phyloP scores from a whole-genome alignment of 495 filamentous ascomycete genomes.

The Acidiella bohemica region DNA sequence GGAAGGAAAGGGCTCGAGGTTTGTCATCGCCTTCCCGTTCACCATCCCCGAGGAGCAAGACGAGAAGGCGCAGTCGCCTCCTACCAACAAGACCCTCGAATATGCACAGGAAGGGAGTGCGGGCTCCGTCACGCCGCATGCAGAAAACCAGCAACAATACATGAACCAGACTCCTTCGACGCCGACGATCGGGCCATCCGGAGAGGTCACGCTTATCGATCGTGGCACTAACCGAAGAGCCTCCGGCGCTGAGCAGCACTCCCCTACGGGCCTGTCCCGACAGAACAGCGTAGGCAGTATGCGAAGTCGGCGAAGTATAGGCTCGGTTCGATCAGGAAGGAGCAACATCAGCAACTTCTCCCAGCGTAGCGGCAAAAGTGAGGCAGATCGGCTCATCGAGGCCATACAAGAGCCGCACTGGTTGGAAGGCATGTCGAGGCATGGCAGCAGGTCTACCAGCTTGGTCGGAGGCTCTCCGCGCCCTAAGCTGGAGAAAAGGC shows the following conservation, averaged over 20 bases:
- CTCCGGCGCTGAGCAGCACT: not conserved
- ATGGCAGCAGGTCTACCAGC: not conserved
- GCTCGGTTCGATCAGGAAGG: slow-evolving; percentile 40
- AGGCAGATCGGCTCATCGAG: slow-evolving; percentile 62
- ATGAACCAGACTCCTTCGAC: slow-evolving; percentile 19
- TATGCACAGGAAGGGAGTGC: slow-evolving; percentile 1
- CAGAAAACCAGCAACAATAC: too few relatives aligned
- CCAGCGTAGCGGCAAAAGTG: slow-evolving; percentile 42
- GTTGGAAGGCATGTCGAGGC: slow-evolving; percentile 22
- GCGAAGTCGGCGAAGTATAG: slow-evolving; percentile 31
- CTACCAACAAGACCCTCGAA: too few relatives aligned
- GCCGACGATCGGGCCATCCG: slow-evolving; percentile 28
- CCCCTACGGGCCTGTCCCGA: slow-evolving; percentile 7
- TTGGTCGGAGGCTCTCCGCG: not conserved
- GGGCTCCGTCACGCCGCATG: slow-evolving; percentile 21
- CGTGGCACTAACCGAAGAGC: slow-evolving; percentile 20
- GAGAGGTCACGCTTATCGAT: slow-evolving; percentile 47
- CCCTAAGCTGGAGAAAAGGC: slow-evolving; percentile 13
- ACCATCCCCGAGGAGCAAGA: slow-evolving; percentile 39
- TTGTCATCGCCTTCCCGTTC: slow-evolving; percentile 61
- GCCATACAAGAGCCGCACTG: slow-evolving; percentile 53
- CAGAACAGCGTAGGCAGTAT: slow-evolving; percentile 31
- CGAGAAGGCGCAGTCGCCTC: slow-evolving; percentile 5
- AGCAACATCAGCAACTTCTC: slow-evolving; percentile 33
- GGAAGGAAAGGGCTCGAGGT: slow-evolving; percentile 70